Evolutionary conservation across 2,329 filamentous ascomycete genomes (phyloP).

Genomic region (Claviceps sp.): DNA sequence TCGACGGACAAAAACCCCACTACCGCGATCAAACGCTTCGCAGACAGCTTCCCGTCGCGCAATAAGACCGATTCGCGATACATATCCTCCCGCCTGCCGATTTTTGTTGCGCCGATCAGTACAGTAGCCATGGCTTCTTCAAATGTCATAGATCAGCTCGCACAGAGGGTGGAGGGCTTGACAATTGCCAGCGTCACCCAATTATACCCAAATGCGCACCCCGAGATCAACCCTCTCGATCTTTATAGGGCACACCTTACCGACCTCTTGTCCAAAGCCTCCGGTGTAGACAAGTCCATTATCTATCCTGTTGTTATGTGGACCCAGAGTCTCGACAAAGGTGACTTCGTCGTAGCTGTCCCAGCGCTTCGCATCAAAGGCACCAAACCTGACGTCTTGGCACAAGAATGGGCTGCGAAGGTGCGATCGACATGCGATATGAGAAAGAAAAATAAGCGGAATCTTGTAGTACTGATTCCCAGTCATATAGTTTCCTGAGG

Average conservation of each 20-base stretch:
- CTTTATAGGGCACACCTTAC: slow-evolving; percentile 69
- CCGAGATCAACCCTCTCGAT: slow-evolving; percentile 62
- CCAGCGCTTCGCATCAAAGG: slow-evolving; percentile 70
- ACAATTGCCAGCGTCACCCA: slow-evolving; percentile 2
- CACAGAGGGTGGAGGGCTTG: slow-evolving; percentile 7
- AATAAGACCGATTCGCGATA: neutral
- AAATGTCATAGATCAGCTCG: slow-evolving; percentile 5
- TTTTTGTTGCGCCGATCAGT: neutral
- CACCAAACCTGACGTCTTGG: slow-evolving; percentile 49
- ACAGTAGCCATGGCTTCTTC: slow-evolving; percentile 2
- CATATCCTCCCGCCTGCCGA: neutral
- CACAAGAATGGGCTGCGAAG: slow-evolving; percentile 47
- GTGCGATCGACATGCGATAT: slow-evolving; percentile 21
- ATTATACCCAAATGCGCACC: slow-evolving; percentile 43
- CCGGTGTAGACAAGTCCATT: slow-evolving; percentile 54
- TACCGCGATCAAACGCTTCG: neutral
- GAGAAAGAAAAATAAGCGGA: neutral
- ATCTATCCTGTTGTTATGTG: slow-evolving; percentile 67
- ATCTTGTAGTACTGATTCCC: neutral
- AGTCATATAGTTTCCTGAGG: slow-evolving; percentile 51
- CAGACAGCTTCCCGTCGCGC: neutral
- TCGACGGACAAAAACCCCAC: slow-evolving; percentile 1
- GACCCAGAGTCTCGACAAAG: slow-evolving; percentile 69
- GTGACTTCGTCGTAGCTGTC: slow-evolving; percentile 65
- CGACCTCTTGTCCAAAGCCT: slow-evolving; percentile 51